Conservation (phyloP, 1,284 basidiomycete species). For the Rhodotorula sp. region DNA sequence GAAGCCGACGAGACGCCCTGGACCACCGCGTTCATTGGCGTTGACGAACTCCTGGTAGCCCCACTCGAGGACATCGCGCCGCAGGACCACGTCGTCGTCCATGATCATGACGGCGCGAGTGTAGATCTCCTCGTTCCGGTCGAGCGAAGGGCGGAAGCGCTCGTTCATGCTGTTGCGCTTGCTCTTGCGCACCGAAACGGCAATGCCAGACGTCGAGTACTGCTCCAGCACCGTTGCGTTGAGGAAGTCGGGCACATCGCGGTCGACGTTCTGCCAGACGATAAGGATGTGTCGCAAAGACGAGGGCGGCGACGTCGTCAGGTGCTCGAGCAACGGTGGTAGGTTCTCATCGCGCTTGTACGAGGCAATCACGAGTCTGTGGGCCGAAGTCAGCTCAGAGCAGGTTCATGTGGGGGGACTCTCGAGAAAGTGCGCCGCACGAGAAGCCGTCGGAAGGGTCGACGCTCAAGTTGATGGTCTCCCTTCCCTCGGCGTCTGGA, state of each 20-base stretch:
- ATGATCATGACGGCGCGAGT: constrained; percentile 41
- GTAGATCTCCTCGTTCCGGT: constrained; percentile 30
- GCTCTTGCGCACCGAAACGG: constrained; percentile 30
- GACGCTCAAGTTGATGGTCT: constrained; percentile 9
- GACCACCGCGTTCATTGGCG: constrained; percentile 4
- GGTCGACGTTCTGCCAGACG: constrained; percentile 42
- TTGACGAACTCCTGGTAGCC: constrained; percentile 34
- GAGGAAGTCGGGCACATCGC: constrained; percentile 30
- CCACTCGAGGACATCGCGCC: constrained; percentile 37
- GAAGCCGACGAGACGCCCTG: constrained; percentile 40
- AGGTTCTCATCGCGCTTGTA: constrained; percentile 38
- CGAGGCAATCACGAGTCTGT: constrained; percentile 42
- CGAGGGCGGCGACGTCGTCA: constrained; percentile 32
- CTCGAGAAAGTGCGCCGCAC: background rate
- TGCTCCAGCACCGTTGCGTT: constrained; percentile 16
- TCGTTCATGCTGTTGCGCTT: constrained; percentile 43
- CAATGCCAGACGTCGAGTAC: constrained; percentile 24
- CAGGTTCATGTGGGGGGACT: constrained; percentile 2
- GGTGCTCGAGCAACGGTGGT: constrained; percentile 23
- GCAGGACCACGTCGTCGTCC: constrained; percentile 43
- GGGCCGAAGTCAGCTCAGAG: background rate
- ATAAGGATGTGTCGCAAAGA: constrained; percentile 40
- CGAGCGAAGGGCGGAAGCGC: constrained; percentile 33
- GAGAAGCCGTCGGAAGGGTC: constrained; percentile 32
- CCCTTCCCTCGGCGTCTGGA: constrained; percentile 6